Conservation (phyloP, 305 asterid species). For the Solanum hybrid region DNA sequence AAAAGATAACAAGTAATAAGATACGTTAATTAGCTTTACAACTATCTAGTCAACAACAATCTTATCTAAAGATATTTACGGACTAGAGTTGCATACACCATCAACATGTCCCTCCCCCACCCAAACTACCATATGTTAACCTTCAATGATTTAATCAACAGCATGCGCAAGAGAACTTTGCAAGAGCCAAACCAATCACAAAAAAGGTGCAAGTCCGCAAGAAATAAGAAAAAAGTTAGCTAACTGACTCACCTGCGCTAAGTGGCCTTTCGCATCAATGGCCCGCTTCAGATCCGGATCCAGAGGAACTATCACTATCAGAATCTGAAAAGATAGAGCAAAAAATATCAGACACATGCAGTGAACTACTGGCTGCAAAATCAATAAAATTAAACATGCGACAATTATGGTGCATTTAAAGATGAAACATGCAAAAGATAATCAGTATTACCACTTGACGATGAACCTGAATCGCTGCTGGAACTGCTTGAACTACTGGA, state of each 20-base stretch:
- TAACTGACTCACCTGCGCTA: background rate
- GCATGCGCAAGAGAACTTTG: background rate
- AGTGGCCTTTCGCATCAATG: constrained; percentile 20
- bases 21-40: background rate
- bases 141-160: background rate
- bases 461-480: constrained; percentile 61
- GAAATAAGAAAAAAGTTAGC: background rate
- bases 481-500: constrained; percentile 71
- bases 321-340: constrained; percentile 29
- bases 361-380: background rate
- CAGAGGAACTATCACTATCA: constrained; percentile 50
- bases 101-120: background rate
- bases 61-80: background rate
- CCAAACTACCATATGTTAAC: background rate
- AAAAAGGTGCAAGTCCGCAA: background rate
- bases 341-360: background rate
- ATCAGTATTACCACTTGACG: constrained; percentile 41
- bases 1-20: background rate
- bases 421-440: background rate
- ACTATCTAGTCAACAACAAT: background rate
- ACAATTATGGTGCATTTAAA: background rate
- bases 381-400: background rate
- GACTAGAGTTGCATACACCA: background rate
- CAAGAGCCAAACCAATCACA: background rate
- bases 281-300: constrained; percentile 33